phyloP scores from a whole-genome alignment of 768 basidiomycete genomes.

The Trametes elegans region DNA sequence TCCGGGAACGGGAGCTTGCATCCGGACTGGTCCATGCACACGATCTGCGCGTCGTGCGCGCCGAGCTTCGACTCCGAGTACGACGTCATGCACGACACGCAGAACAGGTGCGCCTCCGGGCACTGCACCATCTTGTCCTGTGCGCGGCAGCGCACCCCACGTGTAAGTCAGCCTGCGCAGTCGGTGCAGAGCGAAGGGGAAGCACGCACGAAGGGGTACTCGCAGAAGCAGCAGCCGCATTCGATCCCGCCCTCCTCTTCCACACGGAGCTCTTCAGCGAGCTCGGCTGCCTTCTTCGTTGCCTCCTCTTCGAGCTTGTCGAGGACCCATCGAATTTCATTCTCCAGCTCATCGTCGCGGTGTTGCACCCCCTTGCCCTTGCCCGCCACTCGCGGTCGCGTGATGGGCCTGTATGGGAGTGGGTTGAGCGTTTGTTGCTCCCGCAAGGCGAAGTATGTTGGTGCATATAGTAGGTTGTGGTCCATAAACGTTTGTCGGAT shows the following conservation, averaged over 20 bases:
- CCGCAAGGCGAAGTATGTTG: conserved; percentile 54
- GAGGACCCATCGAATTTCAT: conserved; percentile 46
- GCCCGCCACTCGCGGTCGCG: conserved; percentile 28
- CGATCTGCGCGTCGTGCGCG: conserved; percentile 55
- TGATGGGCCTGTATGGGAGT: conserved; percentile 36
- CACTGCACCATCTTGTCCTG: conserved; percentile 88
- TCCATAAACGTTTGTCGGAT: conserved; percentile 43
- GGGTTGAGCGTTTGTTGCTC: conserved; percentile 35
- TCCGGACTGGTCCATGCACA: conserved; percentile 82
- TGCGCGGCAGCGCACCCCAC: background rate
- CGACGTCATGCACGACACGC: conserved; percentile 62
- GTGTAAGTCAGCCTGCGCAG: background rate
- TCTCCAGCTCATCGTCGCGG: conserved; percentile 46
- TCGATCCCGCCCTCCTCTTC: conserved; percentile 65
- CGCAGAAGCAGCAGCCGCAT: conserved; percentile 84
- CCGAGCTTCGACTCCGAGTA: conserved; percentile 71
- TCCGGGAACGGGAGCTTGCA: conserved; percentile 68
- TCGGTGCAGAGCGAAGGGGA: background rate
- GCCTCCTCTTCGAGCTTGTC: conserved; percentile 32
- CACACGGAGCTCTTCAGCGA: conserved; percentile 36
- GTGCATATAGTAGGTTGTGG: conserved; percentile 57
- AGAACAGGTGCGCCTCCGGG: conserved; percentile 87
- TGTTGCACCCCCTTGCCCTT: conserved; percentile 39
- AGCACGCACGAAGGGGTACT: conserved; percentile 65
- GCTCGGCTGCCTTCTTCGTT: conserved; percentile 28